Evolutionary conservation across 108 stramenopile species (phyloP).

Genomic region (Fragilaria radians): DNA sequence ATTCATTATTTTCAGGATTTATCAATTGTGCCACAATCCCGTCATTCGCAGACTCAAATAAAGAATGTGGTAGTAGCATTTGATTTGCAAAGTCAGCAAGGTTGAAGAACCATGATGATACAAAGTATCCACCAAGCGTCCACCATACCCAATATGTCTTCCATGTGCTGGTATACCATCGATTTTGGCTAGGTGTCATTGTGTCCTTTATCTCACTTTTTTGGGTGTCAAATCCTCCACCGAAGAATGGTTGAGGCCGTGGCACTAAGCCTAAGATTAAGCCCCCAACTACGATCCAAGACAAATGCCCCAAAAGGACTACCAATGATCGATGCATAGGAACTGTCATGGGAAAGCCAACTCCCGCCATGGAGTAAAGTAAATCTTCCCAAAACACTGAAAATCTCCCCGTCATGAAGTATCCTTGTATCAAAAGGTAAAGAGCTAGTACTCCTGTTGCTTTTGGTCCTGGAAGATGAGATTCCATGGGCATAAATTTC

Average conservation of each 20-base stretch:
- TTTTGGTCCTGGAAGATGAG: conserved; percentile 19
- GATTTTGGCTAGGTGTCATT: conserved; percentile 9
- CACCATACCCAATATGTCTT: conserved; percentile 87
- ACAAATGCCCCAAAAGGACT: conserved; percentile 82
- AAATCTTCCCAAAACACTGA: conserved; percentile 66
- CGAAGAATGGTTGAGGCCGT: conserved; percentile 71
- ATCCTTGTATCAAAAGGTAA: conserved; percentile 53
- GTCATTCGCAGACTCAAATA: conserved; percentile 61
- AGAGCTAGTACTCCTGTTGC: conserved; percentile 40
- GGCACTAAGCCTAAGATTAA: conserved; percentile 50
- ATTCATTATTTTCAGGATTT: conserved; percentile 87
- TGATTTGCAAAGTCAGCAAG: conserved; percentile 85
- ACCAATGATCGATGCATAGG: conserved; percentile 82
- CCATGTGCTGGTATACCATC: conserved; percentile 50
- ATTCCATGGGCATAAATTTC: conserved; percentile 18
- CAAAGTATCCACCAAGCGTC: conserved; percentile 89
- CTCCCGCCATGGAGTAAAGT: conserved; percentile 52
- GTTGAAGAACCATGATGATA: conserved; percentile 84
- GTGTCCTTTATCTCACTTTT: conserved; percentile 2
- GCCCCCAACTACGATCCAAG: conserved; percentile 71
- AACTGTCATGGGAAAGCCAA: conserved; percentile 60
- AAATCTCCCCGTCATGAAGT: conserved; percentile 72
- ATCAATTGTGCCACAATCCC: conserved; percentile 80
- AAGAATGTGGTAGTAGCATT: conserved; percentile 60
- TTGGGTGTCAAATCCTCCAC: conserved; percentile 17